These are phyloP conservation scores for Capsicum baccatum DNA, from an alignment of 257 asterid genomes.

Conservation along the genomic window DNA sequence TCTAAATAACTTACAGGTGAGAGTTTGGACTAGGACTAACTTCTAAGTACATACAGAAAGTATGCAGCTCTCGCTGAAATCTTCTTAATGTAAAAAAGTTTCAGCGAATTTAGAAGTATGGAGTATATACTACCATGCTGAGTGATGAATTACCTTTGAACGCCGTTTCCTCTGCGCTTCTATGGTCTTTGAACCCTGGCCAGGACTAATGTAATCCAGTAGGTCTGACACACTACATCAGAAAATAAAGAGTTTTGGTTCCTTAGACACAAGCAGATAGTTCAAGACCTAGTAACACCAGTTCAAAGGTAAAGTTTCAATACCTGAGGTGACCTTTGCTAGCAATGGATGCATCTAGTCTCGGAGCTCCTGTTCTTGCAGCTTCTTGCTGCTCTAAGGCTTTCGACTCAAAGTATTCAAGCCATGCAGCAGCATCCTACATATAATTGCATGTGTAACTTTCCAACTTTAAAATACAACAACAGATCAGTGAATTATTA, in stretches of 20 bases:
- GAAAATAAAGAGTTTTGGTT: slow-evolving; percentile 44
- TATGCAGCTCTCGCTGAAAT: neutral
- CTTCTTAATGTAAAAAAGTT: slow-evolving; percentile 10
- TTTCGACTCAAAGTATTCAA: slow-evolving; percentile 95
- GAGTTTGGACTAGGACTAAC: neutral
- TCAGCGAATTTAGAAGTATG: neutral
- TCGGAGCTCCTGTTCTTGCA: slow-evolving; percentile 89
- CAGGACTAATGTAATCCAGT: slow-evolving; percentile 91
- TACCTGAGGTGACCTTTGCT: slow-evolving; percentile 99
- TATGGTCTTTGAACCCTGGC: slow-evolving; percentile 70
- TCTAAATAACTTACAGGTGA: neutral
- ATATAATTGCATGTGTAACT: slow-evolving; percentile 35
- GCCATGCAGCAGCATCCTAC: slow-evolving; percentile 99
- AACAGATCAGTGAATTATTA: neutral
- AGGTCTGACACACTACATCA: slow-evolving; percentile 95
- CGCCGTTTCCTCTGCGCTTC: slow-evolving; percentile 85
- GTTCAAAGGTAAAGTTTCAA: slow-evolving; percentile 49
- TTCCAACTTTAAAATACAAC: neutral
- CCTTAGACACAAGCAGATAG: slow-evolving; percentile 36
- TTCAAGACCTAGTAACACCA: slow-evolving; percentile 41
- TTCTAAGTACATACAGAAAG: neutral
- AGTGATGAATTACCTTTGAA: slow-evolving; percentile 63
- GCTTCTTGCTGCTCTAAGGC: slow-evolving; percentile 99
- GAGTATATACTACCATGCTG: slow-evolving; percentile 13
- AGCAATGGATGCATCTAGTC: slow-evolving; percentile 96